Base-by-base conservation (phyloP, 352 stramenopile genomes). In the Globisporangium ultimum region DNA sequence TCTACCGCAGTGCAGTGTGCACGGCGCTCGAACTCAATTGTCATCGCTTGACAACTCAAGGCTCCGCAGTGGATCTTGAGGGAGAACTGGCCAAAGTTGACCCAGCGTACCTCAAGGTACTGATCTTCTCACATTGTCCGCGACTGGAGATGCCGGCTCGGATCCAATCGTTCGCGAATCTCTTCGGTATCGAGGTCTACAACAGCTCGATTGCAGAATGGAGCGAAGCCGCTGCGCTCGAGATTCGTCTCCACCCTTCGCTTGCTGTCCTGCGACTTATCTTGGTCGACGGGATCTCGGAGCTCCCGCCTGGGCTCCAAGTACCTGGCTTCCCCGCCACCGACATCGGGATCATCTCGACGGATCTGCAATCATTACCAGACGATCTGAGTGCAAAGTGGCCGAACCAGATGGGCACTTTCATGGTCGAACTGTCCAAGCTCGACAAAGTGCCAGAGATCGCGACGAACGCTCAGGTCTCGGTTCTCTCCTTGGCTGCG, bases 131-230 rank as follows among this genome's bases (percentile, higher is more conserved):
- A 18, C 64, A 72, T 22, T 75, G 60, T 60, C 46, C 56, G 11
- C 17, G 42, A 7, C 46, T 75, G 0, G 41, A 36, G 17, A 42
- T 75, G 41, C 60, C 64, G 1, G 0, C 34, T 6, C 10, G 40
- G 9, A 61, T 72, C 22, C 60, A 49, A 22, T 18, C 40, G 14
- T 72, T 70, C 38, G 42, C 40, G 11, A 70, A 72, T 18, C 40
- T 75, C 4, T 40, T 75, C 0, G 64, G 64, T 12, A 32, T 75
- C 38, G 64, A 75, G 22, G 55, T 72, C 21, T 69, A 66, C 64
- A 75, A 75, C 46, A 60, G 28, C 18, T 67, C 68, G 38, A 43
- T 75, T 32, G 43, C 45, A 17, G 32, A 47, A n/a, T 72, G 68
- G 68, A 41, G 15, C 8, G 10, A 14, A 3, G 57, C 64, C 0